phyloP scores from a whole-genome alignment of 768 basidiomycete species.

The Mycena pura region DNA sequence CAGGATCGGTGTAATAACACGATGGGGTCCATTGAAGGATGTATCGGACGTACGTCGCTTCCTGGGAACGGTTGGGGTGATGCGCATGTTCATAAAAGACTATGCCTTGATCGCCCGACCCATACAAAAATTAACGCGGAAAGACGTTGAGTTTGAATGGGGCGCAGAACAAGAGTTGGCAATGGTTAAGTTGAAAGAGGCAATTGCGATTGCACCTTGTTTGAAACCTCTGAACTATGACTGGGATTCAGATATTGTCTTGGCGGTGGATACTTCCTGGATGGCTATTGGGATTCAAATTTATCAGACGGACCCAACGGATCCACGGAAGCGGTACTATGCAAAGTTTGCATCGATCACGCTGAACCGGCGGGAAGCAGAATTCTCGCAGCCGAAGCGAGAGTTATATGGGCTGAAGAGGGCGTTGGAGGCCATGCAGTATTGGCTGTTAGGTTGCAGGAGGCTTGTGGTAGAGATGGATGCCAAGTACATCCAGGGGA shows the following conservation, averaged over 20 bases:
- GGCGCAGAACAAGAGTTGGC: conserved; percentile 23
- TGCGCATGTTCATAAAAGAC: conserved; percentile 31
- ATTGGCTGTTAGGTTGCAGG: conserved; percentile 27
- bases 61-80: conserved; percentile 12
- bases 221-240: conserved; percentile 36
- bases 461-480: conserved; percentile 27
- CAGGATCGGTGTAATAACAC: conserved; percentile 28
- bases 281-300: conserved; percentile 9
- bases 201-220: conserved; percentile 14
- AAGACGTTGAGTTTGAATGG: conserved; percentile 30
- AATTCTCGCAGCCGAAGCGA: conserved; percentile 34
- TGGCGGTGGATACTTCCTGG: conserved; percentile 36
- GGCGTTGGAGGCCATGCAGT: conserved; percentile 4
- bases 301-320: conserved; percentile 15
- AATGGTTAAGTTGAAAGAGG: conserved; percentile 27
- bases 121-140: conserved; percentile 1
- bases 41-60: conserved; percentile 16
- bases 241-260: conserved; percentile 27
- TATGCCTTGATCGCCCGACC: conserved; percentile 6
- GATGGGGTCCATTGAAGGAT: conserved; percentile 17
- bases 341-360: conserved; percentile 37
- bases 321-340: conserved; percentile 18
- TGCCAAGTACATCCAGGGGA: conserved; percentile 31
- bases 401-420: conserved; percentile 34
- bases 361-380: conserved; percentile 5